Evolutionary conservation across 495 filamentous ascomycete species (phyloP).

Genomic region (Tuber melanosporum): DNA sequence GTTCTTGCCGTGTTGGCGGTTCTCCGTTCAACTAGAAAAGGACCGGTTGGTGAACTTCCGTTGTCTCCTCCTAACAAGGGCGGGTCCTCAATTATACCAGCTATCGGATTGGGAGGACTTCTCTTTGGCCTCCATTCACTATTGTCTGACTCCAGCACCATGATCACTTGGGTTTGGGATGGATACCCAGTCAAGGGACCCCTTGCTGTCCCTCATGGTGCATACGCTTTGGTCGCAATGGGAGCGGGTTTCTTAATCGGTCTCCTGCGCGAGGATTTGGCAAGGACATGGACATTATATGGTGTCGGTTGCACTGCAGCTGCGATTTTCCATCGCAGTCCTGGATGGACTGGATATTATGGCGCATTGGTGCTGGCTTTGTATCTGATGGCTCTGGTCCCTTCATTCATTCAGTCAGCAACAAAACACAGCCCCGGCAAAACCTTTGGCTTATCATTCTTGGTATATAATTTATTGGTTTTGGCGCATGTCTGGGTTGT

Average conservation of each 20-base stretch:
- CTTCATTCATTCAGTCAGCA: conserved; percentile 68
- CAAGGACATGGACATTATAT: conserved; percentile 73
- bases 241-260: conserved; percentile 71
- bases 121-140: conserved; percentile 90
- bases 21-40: conserved; percentile 59
- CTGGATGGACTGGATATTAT: conserved; percentile 76
- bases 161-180: conserved; percentile 99
- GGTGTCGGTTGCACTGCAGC: conserved; percentile 72
- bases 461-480: conserved; percentile 83
- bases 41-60: conserved; percentile 48
- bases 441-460: conserved; percentile 79
- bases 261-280: conserved; percentile 62
- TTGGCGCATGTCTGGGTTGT: conserved; percentile 98
- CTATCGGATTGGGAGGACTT: conserved; percentile 71
- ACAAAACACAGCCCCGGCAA: conserved; percentile 65
- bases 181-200: conserved; percentile 90
- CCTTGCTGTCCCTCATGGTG: conserved; percentile 79
- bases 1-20: conserved; percentile 67
- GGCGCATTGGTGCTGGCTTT: conserved; percentile 68
- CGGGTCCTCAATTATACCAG: conserved; percentile 67
- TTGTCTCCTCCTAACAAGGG: conserved; percentile 43
- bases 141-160: conserved; percentile 94
- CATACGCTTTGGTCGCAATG: conserved; percentile 78
- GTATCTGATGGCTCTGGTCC: conserved; percentile 75
- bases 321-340: conserved; percentile 61